Evolutionary conservation across 2,329 filamentous ascomycete genomes (phyloP).

Genomic region (Pseudopyricularia cyperi): DNA sequence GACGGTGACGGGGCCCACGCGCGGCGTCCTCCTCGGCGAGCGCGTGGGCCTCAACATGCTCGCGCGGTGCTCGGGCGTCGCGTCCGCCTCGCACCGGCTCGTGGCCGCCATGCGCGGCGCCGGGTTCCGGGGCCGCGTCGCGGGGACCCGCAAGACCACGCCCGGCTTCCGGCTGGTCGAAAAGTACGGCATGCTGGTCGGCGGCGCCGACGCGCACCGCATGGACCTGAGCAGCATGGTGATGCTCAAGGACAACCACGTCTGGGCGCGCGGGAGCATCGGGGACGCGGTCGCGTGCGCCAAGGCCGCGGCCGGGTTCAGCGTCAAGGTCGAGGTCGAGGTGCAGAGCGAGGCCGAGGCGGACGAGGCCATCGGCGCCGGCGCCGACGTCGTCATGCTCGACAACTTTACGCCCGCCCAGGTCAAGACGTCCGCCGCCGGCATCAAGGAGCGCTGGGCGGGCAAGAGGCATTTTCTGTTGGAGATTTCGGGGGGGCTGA

Average conservation of each 20-base stretch:
- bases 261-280: constrained; percentile 84
- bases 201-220: constrained; percentile 81
- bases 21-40: constrained; percentile 76
- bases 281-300: constrained; percentile 74
- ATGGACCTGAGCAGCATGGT: constrained; percentile 91
- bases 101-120: constrained; percentile 42
- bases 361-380: constrained; percentile 78
- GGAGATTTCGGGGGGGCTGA: constrained; percentile 87
- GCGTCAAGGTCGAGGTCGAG: constrained; percentile 92
- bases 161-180: constrained; percentile 91
- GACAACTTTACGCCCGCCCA: constrained; percentile 84
- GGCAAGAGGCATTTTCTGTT: constrained; percentile 64
- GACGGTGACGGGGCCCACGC: constrained; percentile 72
- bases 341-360: constrained; percentile 80
- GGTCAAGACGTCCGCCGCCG: constrained; percentile 60
- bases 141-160: constrained; percentile 92
- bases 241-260: constrained; percentile 98
- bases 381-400: constrained; percentile 92
- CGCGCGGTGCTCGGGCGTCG: constrained; percentile 82
- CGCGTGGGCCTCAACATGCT: constrained; percentile 84
- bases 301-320: constrained; percentile 73
- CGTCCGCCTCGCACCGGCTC: constrained; percentile 50
- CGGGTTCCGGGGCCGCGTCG: constrained; percentile 74
- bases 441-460: constrained; percentile 69
- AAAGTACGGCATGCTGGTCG: constrained; percentile 95